phyloP scores from a whole-genome alignment of 2,329 filamentous ascomycete species.

The Fusarium ambrosium region DNA sequence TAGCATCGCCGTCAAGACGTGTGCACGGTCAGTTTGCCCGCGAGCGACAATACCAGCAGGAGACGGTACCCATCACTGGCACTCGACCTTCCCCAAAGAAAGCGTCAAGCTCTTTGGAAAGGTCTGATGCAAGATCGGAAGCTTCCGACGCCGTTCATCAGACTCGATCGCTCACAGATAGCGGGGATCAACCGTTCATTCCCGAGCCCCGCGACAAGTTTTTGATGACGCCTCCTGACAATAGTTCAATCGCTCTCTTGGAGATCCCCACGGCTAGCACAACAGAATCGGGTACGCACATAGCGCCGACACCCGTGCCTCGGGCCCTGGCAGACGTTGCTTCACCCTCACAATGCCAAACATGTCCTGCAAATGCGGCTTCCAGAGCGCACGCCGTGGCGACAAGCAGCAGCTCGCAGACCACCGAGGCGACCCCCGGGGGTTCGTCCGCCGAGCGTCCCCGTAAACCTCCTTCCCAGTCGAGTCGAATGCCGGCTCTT shows the following conservation, averaged over 20 bases:
- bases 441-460: slow-evolving; percentile 3
- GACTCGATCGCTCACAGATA: neutral
- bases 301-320: neutral
- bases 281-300: neutral
- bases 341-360: neutral
- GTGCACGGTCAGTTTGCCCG: slow-evolving; percentile 28
- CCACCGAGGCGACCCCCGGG: slow-evolving; percentile 8
- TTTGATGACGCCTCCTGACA: slow-evolving; percentile 52
- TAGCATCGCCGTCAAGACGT: slow-evolving; percentile 47
- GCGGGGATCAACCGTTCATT: slow-evolving; percentile 57
- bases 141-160: neutral
- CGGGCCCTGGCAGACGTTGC: neutral
- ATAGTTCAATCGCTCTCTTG: slow-evolving; percentile 28
- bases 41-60: slow-evolving; percentile 17
- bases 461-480: neutral
- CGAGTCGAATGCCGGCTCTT: slow-evolving; percentile 30
- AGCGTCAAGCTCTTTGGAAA: slow-evolving; percentile 12
- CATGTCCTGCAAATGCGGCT: slow-evolving; percentile 21
- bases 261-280: slow-evolving; percentile 8
- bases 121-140: slow-evolving; percentile 12
- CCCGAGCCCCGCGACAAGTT: slow-evolving; percentile 71
- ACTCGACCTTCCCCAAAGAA: slow-evolving; percentile 14
- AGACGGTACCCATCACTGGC: slow-evolving; percentile 7
- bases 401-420: slow-evolving; percentile 19
- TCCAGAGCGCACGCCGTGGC: neutral